A percentile compares a stretch with the other conserved stretches of the same genome.
Evolutionary conservation across 108 stramenopile genomes (phyloP).

Genomic region (Bacterosira constricta): DNA sequence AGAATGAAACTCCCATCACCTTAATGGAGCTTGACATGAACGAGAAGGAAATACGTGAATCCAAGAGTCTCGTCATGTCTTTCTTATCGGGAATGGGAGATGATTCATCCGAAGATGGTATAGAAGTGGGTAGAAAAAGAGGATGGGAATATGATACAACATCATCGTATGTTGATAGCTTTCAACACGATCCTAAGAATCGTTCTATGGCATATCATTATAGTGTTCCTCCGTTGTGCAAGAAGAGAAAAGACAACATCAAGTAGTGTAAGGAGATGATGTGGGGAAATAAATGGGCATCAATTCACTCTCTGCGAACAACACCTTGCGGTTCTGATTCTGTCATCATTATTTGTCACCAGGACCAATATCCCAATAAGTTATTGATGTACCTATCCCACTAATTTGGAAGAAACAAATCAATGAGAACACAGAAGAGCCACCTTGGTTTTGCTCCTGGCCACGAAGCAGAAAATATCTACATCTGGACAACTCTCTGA

Average conservation of each 20-base stretch:
- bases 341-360: no score
- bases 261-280: no score
- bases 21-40: background rate
- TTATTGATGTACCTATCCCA: no score
- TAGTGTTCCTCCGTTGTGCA: background rate
- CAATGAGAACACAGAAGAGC: no score
- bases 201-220: background rate
- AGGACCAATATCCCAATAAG: no score
- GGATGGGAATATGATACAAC: background rate
- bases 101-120: background rate
- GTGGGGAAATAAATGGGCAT: no score
- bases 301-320: no score
- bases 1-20: constrained; percentile 4
- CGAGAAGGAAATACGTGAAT: background rate
- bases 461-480: no score
- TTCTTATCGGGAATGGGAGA: background rate
- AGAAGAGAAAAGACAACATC: background rate
- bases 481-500: no score
- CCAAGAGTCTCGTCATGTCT: background rate
- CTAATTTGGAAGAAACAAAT: no score
- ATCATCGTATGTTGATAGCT: background rate
- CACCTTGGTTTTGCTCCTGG: no score
- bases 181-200: background rate
- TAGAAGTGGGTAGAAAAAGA: background rate
- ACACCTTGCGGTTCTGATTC: no score